phyloP scores from a whole-genome alignment of 306 rosid species.

The Pyrus betulifolia region DNA sequence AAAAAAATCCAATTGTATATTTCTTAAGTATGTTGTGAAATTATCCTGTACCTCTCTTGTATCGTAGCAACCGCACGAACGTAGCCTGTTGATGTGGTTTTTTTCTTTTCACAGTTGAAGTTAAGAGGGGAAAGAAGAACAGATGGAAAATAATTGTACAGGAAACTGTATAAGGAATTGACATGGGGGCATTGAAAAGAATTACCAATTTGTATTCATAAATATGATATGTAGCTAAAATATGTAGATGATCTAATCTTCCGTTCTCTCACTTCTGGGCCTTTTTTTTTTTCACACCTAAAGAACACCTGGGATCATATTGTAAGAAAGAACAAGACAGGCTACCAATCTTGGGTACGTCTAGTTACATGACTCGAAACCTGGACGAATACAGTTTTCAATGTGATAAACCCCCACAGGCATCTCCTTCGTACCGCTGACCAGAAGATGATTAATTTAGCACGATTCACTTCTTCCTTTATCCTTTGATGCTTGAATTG shows the following conservation, averaged over 20 bases:
- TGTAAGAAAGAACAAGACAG: not conserved
- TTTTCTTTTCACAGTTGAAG: not conserved
- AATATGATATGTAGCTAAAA: not conserved
- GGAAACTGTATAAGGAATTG: constrained; percentile 8
- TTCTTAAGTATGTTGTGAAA: not conserved
- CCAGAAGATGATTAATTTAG: no score
- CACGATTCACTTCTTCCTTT: no score
- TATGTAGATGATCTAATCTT: not conserved
- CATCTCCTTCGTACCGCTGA: no score
- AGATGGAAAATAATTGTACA: constrained; percentile 22
- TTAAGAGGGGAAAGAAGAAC: not conserved
- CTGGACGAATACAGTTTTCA: not conserved
- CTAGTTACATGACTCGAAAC: not conserved
- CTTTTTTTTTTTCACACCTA: not conserved
- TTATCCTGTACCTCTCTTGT: not conserved
- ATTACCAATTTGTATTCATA: constrained; percentile 1
- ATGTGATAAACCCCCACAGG: no score
- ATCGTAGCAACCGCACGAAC: constrained; percentile 14
- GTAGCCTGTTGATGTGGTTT: constrained; percentile 12
- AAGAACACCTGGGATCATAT: not conserved
- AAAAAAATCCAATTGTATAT: not conserved
- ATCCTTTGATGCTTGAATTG: not conserved
- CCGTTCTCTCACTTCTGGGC: not conserved
- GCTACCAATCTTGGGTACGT: not conserved
- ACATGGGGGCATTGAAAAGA: not conserved